Evolutionary conservation across 2,329 filamentous ascomycete species (phyloP), one percentile per base, ranked within the genome.

Genomic region (Aspergillus arachidicola): DNA sequence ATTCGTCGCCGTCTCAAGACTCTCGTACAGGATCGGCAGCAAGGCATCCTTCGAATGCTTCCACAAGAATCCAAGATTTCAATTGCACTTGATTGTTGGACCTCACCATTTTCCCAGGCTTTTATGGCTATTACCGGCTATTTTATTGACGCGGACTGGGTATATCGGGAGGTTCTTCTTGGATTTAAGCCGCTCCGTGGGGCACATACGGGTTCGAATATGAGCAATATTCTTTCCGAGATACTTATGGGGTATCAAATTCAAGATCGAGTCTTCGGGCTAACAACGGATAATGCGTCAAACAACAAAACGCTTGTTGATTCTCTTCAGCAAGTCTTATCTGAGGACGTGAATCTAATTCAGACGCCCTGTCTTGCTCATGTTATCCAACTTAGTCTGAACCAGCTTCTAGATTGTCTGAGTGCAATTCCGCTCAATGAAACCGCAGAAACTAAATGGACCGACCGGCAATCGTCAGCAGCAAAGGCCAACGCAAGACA

Each of bases 41-140:
- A 46, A 16, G 46, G 38, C 23, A 51, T 56, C 55, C 38, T 60
- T 55, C 21, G 54, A 21, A 48, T 23, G 19, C 28, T 60, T 28
- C 19, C 26, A 16, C 1, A 26, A 21, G 41, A 12, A 45, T n/a
- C 12, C 3, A 61, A 60, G 51, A 36, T 60, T 5, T 60, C n/a
- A 26, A 60, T 60, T 45, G 23, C 26, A 54, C 46, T 62, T 45
- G 62, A 66, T 36, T 66, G 38, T 38, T 66, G 45, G 62, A 66
- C 21, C 14, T 66, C 46, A 12, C 57, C 32, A 41, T 66, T 64
- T 50, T 36, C 10, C 16, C 32, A 66, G 46, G 54, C 57, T 4
- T 66, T 66, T 66, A 66, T 66, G n/a, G 59, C 61, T 32, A 51
- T 66, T 28, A 64, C 59, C 9, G 38, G 61, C 41, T 65, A 65